Evolutionary conservation across 2,329 filamentous ascomycete genomes (phyloP), one percentile per base, ranked within the genome.

Genomic region (Colletotrichum shisoi): DNA sequence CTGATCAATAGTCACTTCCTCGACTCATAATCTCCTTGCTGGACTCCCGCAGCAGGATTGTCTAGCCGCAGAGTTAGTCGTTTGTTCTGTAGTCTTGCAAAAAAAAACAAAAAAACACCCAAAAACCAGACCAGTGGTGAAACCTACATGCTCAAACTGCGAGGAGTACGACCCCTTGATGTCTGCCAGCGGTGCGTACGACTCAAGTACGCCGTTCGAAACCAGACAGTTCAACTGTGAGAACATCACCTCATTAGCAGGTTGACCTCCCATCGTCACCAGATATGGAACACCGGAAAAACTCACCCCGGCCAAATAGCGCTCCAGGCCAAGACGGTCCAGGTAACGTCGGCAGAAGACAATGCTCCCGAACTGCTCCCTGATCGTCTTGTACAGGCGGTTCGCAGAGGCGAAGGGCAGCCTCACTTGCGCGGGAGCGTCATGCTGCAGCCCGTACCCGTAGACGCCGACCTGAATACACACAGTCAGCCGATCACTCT

Each of bases 331-430:
- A n/a, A 89, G 77, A n/a, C 86, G 82, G 49, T 89, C 87, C 34
- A 90, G 80, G 69, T 89, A 89, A 8, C 87, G 84, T 21, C 86
- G 81, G 63, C 81, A 87, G 72, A 89, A 89, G 1, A 87, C 84
- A 34, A 90, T 71, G 0, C 83, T 87, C 21, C 86, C 85, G 65
- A 90, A 90, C 67, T 89, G 87, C 71, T 86, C 83, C 57, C 84
- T 81, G 71, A 90, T 89, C 0, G 79, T 84, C 71, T 84, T 85
- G 68, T 86, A 79, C 46, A 90, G 73, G 6, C 81, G 80, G 66
- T 84, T 87, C 13, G 87, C 87, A 1, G 83, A 85, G 3, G 81
- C 77, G 12, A 87, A 80, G 54, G 77, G 80, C 42, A 83, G 69
- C 37, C 74, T 66, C 11, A 75, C 71, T 45, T 73, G 72, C 19